Evolutionary conservation across 73 alveolate genomes (phyloP), one percentile per base, ranked within the genome.

Genomic region (Paramecium caudatum): DNA sequence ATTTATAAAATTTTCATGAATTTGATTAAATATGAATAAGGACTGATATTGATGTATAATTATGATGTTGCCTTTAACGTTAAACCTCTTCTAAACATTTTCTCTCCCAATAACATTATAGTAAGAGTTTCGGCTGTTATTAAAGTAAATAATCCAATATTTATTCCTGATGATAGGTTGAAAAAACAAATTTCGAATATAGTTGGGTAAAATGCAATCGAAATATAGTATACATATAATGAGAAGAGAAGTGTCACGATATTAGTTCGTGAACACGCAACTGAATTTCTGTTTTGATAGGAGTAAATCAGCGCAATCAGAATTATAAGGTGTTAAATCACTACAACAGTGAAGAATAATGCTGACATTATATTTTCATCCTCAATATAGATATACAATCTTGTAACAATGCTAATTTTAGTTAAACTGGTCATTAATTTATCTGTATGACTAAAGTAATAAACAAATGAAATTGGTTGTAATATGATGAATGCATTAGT

Each of bases 121-220:
- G 19, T 23, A 0, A 55, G 2, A 2, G 80, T 55, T 23, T 55
- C 80, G 1, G 30, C 30, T 21, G 30, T 55, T 2, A 55, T 17
- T 23, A 55, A 2, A 1, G 45, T 55, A 23, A n/a, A n/a, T n/a
- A n/a, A n/a, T n/a, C n/a, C n/a, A n/a, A n/a, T n/a, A n/a, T n/a
- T n/a, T n/a, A n/a, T n/a, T n/a, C n/a, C n/a, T n/a, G n/a, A n/a
- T n/a, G n/a, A n/a, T n/a, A n/a, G n/a, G n/a, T n/a, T n/a, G n/a
- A 37, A 55, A 5, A 55, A 43, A 43, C 80, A 27, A 15, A 55
- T 55, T 55, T 55, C 80, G 10, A 55, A 55, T 27, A 55, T 23
- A 43, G 30, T 23, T 23, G 80, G 80, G 30, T 55, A 55, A 25
- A 55, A 55, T 55, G 80, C 30, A 27, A 55, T 55, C 30, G 80